phyloP scores from a whole-genome alignment of 2,329 filamentous ascomycete species.

The Pseudovirgaria hyperparasitica region DNA sequence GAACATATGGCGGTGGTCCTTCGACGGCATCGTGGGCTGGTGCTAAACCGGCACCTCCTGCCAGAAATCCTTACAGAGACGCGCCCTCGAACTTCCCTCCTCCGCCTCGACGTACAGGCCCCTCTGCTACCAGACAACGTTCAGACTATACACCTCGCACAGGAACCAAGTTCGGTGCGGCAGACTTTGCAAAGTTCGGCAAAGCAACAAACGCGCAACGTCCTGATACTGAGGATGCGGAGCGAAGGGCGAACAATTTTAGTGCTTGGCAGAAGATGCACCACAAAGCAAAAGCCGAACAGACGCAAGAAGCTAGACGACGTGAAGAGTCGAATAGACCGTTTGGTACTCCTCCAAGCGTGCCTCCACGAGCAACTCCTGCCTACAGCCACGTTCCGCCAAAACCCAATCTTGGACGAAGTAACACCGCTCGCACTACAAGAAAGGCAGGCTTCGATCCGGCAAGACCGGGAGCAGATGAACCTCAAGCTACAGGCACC shows the following conservation, averaged over 20 bases:
- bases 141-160: constrained; percentile 13
- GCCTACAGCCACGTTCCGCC: constrained; percentile 15
- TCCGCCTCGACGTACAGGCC: constrained; percentile 30
- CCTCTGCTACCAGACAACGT: constrained; percentile 20
- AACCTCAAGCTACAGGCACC: constrained; percentile 40
- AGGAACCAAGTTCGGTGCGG: constrained; percentile 26
- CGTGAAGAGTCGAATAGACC: constrained; percentile 13
- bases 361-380: constrained; percentile 23
- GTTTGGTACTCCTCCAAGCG: constrained; percentile 22
- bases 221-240: constrained; percentile 21
- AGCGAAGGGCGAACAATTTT: constrained; percentile 31
- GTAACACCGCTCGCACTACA: constrained; percentile 29
- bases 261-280: constrained; percentile 39
- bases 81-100: constrained; percentile 28
- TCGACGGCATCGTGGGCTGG: not conserved
- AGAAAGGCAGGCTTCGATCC: constrained; percentile 47
- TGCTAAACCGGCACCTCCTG: constrained; percentile 9
- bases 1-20: constrained; percentile 5
- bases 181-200: constrained; percentile 32
- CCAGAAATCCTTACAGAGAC: constrained; percentile 27
- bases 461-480: constrained; percentile 44
- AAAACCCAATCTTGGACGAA: constrained; percentile 23
- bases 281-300: constrained; percentile 13
- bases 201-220: constrained; percentile 21
- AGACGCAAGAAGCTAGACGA: constrained; percentile 5